Conservation (phyloP, 306 rosid genomes). For the Cicer yamashitae region DNA sequence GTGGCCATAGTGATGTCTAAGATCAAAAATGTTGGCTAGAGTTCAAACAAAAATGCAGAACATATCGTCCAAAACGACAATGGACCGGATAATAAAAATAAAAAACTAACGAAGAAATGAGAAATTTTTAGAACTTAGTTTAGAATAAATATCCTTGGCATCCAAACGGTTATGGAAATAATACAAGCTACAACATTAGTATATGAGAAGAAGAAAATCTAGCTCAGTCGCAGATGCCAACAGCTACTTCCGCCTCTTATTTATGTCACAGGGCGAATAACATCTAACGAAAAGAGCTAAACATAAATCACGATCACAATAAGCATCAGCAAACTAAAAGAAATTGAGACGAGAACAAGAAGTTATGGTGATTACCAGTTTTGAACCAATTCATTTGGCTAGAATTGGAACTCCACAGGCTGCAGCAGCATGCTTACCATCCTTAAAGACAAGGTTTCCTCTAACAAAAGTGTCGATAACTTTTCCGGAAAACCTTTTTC, state of each 20-base stretch:
- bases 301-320: conserved; percentile 31
- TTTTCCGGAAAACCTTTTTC: conserved; percentile 73
- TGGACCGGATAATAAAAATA: conserved; percentile 46
- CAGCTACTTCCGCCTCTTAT: conserved; percentile 37
- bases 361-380: conserved; percentile 30
- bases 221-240: conserved; percentile 20
- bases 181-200: conserved; percentile 16
- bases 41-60: conserved; percentile 63
- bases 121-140: neutral
- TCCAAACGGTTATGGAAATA: neutral
- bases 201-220: conserved; percentile 5
- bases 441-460: conserved; percentile 83
- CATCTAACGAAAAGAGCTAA: conserved; percentile 15
- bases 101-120: neutral
- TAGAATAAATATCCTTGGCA: neutral
- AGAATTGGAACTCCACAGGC: conserved; percentile 81
- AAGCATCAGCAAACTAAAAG: neutral
- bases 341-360: conserved; percentile 2
- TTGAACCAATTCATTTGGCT: conserved; percentile 53
- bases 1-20: conserved; percentile 60
- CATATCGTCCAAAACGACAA: conserved; percentile 56
- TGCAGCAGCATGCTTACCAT: conserved; percentile 75
- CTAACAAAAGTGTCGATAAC: conserved; percentile 84
- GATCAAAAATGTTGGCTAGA: conserved; percentile 53
- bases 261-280: conserved; percentile 17